phyloP scores from a whole-genome alignment of 305 asterid genomes.

The Solanum hybrid region DNA sequence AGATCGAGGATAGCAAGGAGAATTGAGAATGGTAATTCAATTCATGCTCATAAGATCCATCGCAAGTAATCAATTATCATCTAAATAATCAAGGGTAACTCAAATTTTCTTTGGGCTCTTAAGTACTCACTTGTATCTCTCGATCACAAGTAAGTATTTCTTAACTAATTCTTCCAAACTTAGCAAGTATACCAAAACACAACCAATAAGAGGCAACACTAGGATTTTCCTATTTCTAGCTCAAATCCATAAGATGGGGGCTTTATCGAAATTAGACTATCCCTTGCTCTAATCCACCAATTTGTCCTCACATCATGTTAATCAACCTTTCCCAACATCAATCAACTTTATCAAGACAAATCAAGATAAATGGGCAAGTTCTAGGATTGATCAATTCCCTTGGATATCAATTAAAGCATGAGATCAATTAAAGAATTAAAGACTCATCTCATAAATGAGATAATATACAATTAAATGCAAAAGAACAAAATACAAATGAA shows the following conservation, averaged over 20 bases:
- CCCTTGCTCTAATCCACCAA: not conserved
- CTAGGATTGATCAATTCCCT: not conserved
- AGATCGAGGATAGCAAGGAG: not conserved
- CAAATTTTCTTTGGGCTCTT: not conserved
- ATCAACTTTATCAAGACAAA: not conserved
- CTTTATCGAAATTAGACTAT: no score
- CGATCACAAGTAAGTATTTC: not conserved
- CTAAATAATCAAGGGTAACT: not conserved
- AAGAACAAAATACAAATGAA: no score
- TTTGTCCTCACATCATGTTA: not conserved
- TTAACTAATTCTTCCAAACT: not conserved
- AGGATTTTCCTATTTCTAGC: not conserved
- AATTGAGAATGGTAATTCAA: not conserved
- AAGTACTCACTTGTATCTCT: not conserved
- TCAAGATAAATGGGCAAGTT: not conserved
- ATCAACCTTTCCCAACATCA: not conserved
- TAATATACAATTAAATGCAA: not conserved
- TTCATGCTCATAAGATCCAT: not conserved
- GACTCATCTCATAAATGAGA: not conserved
- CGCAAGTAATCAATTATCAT: not conserved
- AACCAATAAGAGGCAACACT: not conserved
- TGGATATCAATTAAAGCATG: not conserved
- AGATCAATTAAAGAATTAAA: not conserved
- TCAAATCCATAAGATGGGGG: not conserved
- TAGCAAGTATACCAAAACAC: not conserved